phyloP scores from a whole-genome alignment of 2,329 filamentous ascomycete genomes.

The Chaetomium globosum region DNA sequence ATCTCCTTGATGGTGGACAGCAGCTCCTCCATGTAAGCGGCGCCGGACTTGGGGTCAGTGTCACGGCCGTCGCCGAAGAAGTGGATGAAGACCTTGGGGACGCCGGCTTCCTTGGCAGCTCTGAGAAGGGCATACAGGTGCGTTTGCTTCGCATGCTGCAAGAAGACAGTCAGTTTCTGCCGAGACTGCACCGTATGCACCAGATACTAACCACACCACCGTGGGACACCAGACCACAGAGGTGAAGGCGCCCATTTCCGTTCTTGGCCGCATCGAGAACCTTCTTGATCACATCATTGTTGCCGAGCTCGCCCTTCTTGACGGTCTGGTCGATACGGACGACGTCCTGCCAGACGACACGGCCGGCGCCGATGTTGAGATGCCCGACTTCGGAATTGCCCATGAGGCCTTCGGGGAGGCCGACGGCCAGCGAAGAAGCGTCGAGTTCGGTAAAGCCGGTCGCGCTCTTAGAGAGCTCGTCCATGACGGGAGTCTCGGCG shows the following conservation, averaged over 20 bases:
- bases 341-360: constrained; percentile 98
- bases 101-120: constrained; percentile 83
- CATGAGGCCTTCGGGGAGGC: constrained; percentile 95
- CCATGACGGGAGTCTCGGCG: constrained; percentile 93
- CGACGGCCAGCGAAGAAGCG: constrained; percentile 92
- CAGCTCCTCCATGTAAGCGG: constrained; percentile 84
- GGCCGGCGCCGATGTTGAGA: constrained; percentile 95
- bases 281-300: constrained; percentile 74
- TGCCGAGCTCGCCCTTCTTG: constrained; percentile 78
- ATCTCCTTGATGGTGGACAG: constrained; percentile 80
- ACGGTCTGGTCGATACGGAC: constrained; percentile 94
- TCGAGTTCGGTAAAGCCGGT: constrained; percentile 92
- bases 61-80: constrained; percentile 99
- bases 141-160: constrained; percentile 85
- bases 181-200: background rate
- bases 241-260: constrained; percentile 87
- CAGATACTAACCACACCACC: constrained; percentile 71
- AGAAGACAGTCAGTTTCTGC: constrained; percentile 28
- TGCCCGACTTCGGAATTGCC: constrained; percentile 99
- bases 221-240: constrained; percentile 89
- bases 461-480: constrained; percentile 78
- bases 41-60: constrained; percentile 93
- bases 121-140: constrained; percentile 86
- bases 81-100: constrained; percentile 95
- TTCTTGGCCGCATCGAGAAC: constrained; percentile 79